These are phyloP conservation scores for Kodamaea anthophila DNA, from an alignment of 1,139 yeast species.

Conservation along the genomic window DNA sequence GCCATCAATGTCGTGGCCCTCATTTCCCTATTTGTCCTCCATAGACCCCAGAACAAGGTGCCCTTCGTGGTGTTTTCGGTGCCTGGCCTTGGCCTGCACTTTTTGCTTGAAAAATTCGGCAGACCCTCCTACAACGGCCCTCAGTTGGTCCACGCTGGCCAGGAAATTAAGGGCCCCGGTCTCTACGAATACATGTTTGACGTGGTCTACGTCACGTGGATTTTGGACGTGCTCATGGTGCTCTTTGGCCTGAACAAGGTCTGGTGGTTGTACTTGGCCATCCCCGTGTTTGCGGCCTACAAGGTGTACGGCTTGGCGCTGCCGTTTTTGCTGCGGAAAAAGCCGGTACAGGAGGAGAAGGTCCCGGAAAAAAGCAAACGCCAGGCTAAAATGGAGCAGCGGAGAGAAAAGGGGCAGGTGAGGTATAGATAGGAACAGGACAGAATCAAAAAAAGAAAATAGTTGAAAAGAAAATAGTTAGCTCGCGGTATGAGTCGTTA, in stretches of 20 bases:
- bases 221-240: conserved; percentile 50
- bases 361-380: conserved; percentile 37
- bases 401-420: conserved; percentile 33
- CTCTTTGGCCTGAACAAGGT: conserved; percentile 52
- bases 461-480: too few species aligned
- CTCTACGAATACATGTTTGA: conserved; percentile 76
- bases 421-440: conserved; percentile 21
- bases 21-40: conserved; percentile 34
- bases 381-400: conserved; percentile 42
- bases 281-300: conserved; percentile 51
- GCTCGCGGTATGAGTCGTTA: too few species aligned
- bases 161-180: conserved; percentile 60
- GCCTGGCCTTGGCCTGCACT: conserved; percentile 54
- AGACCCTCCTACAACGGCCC: conserved; percentile 49
- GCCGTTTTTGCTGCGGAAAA: conserved; percentile 16
- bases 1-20: conserved; percentile 39
- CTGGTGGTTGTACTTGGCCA: conserved; percentile 49
- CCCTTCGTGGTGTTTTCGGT: conserved; percentile 50
- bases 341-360: conserved; percentile 10
- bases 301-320: conserved; percentile 34
- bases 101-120: conserved; percentile 57
- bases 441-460: too few species aligned
- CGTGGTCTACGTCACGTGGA: conserved; percentile 63
- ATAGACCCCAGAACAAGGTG: conserved; percentile 49
- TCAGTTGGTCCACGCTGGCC: conserved; percentile 50